These are phyloP conservation scores for Diaporthe caulivora DNA, from an alignment of 2,329 filamentous ascomycete species.

Conservation along the genomic window DNA sequence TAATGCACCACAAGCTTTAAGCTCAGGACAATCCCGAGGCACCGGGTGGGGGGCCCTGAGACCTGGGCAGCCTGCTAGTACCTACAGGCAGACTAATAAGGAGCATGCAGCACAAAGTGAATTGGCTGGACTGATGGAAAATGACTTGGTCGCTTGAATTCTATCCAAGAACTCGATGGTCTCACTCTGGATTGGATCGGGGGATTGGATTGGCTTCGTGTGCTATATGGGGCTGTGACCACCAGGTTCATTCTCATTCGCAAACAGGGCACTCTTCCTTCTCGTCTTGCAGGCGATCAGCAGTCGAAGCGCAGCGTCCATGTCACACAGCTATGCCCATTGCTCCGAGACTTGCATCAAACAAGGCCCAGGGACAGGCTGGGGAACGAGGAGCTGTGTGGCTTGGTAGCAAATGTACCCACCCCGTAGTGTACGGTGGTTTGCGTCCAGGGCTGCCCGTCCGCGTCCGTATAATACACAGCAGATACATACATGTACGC, in stretches of 20 bases:
- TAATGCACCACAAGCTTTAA: slow-evolving; percentile 24
- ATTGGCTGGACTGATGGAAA: not conserved
- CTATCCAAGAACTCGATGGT: not conserved
- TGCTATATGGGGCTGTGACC: not conserved
- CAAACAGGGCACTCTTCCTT: not conserved
- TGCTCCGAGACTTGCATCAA: slow-evolving; percentile 17
- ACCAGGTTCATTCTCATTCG: not conserved
- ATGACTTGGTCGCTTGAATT: not conserved
- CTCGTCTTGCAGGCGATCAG: slow-evolving; percentile 10
- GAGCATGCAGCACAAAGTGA: not conserved
- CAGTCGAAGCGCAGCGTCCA: not conserved
- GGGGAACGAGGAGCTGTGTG: not conserved
- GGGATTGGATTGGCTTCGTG: not conserved
- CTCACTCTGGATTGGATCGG: not conserved
- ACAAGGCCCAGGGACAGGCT: slow-evolving; percentile 15
- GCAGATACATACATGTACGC: not conserved
- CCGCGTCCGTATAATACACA: not conserved
- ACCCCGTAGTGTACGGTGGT: not conserved
- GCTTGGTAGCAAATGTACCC: not conserved
- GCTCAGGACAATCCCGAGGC: slow-evolving; percentile 9
- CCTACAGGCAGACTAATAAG: not conserved
- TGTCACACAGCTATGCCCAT: slow-evolving; percentile 2
- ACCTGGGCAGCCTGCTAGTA: not conserved
- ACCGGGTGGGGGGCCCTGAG: slow-evolving; percentile 9
- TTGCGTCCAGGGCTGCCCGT: not conserved